phyloP scores from a whole-genome alignment of 352 stramenopile species.

The Nothophytophthora sp. region DNA sequence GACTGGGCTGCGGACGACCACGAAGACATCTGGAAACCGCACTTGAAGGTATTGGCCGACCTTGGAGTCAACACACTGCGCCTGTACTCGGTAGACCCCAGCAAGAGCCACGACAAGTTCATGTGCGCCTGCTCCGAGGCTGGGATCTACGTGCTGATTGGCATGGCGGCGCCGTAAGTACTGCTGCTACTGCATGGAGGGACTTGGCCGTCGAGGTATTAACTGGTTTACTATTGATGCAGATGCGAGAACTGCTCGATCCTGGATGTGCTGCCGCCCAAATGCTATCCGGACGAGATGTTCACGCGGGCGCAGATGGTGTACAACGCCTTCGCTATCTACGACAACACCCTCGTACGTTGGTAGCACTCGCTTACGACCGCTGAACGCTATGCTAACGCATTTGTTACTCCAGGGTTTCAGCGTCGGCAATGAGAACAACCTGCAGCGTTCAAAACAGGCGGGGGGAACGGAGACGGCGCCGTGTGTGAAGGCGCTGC shows the following conservation, averaged over 20 bases:
- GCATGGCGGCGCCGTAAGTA: slow-evolving; percentile 42
- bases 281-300: slow-evolving; percentile 35
- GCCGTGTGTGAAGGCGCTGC: slow-evolving; percentile 77
- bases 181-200: background rate
- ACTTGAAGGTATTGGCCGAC: slow-evolving; percentile 35
- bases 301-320: slow-evolving; percentile 42
- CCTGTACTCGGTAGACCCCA: slow-evolving; percentile 45
- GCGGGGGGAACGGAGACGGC: slow-evolving; percentile 32
- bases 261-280: slow-evolving; percentile 23
- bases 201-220: too few species aligned
- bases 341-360: slow-evolving; percentile 44
- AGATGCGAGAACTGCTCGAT: slow-evolving; percentile 45
- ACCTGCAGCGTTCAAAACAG: slow-evolving; percentile 48
- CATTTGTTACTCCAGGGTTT: too few species aligned
- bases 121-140: slow-evolving; percentile 46
- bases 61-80: slow-evolving; percentile 46
- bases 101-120: slow-evolving; percentile 55
- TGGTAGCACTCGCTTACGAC: background rate
- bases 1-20: slow-evolving; percentile 49
- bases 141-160: slow-evolving; percentile 60
- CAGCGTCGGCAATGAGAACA: slow-evolving; percentile 72
- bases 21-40: slow-evolving; percentile 34
- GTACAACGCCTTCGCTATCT: slow-evolving; percentile 53
- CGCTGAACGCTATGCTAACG: too few species aligned
- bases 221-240: background rate